Evolutionary conservation across 192 early-diverging fungal species (phyloP).

Genomic region (Entomortierella parvispora): DNA sequence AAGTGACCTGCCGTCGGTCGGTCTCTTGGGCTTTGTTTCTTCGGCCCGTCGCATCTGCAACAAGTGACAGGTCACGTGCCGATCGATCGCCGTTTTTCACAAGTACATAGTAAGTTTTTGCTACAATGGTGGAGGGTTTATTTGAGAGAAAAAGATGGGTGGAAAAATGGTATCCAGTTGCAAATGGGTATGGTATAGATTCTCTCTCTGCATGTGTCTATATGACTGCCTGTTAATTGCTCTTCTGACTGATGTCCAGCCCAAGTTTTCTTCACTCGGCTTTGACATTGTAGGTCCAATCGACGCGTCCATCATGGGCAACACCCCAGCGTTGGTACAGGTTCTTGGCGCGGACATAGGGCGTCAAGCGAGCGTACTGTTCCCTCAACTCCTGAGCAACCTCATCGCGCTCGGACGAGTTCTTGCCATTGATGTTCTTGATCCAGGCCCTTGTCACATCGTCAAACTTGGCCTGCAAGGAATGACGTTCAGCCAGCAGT

Average conservation of each 20-base stretch:
- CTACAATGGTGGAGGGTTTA: too few relatives aligned
- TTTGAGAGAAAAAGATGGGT: not conserved
- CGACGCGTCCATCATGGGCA: conserved; percentile 39
- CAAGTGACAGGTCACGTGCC: too few relatives aligned
- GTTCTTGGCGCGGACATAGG: conserved; percentile 58
- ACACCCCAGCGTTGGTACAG: conserved; percentile 57
- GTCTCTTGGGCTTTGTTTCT: too few relatives aligned
- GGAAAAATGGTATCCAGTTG: not conserved
- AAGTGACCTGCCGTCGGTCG: too few relatives aligned
- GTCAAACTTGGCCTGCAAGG: conserved; percentile 59
- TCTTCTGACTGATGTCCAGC: too few relatives aligned
- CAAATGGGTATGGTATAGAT: too few relatives aligned
- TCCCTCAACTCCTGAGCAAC: conserved; percentile 55
- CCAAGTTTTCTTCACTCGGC: too few relatives aligned
- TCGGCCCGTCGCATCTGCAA: too few relatives aligned
- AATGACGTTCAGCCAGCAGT: conserved; percentile 34
- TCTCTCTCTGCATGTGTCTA: too few relatives aligned
- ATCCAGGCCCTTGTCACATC: conserved; percentile 59
- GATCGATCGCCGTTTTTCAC: too few relatives aligned
- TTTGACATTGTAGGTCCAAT: conserved; percentile 53
- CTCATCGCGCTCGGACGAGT: conserved; percentile 51
- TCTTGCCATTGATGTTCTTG: conserved; percentile 53
- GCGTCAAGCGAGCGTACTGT: conserved; percentile 59
- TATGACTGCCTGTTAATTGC: too few relatives aligned
- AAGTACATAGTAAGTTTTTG: too few relatives aligned